A percentile compares a stretch with the other conserved stretches of the same genome.
Conservation (phyloP, 345 rosid species). For the Salix exigua region DNA sequence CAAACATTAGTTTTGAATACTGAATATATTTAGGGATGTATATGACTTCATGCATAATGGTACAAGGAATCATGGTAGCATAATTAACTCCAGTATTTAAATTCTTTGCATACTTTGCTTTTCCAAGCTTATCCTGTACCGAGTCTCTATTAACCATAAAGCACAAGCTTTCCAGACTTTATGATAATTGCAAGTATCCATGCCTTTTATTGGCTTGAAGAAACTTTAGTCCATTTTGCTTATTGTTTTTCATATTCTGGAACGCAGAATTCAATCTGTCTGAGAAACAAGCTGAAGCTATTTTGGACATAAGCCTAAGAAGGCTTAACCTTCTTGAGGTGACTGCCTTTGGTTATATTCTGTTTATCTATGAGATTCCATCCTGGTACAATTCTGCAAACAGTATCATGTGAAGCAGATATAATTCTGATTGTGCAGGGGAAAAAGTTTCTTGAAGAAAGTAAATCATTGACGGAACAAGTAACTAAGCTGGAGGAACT, state of each 20-base stretch:
- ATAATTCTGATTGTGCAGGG: conserved; percentile 42
- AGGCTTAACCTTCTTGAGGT: conserved; percentile 88
- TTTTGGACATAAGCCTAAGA: conserved; percentile 78
- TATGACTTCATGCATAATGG: neutral
- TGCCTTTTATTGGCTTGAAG: neutral
- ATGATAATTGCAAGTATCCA: neutral
- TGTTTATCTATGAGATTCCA: conserved; percentile 5
- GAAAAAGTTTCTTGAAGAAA: conserved; percentile 72
- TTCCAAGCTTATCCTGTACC: neutral
- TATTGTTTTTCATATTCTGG: neutral
- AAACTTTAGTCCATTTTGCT: neutral
- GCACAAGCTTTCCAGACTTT: neutral
- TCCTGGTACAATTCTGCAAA: neutral
- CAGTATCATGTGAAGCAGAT: conserved; percentile 4
- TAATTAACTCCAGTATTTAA: neutral
- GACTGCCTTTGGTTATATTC: neutral
- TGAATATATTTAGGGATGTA: neutral
- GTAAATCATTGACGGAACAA: conserved; percentile 57
- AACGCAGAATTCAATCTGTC: conserved; percentile 68
- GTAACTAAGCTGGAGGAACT: conserved; percentile 67
- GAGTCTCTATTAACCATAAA: neutral
- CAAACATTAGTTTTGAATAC: neutral
- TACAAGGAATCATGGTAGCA: neutral
- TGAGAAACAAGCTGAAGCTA: conserved; percentile 86
- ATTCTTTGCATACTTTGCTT: neutral